Evolutionary conservation across 2,329 filamentous ascomycete genomes (phyloP), one percentile per base, ranked within the genome.

Genomic region (Trichoderma hamatum): DNA sequence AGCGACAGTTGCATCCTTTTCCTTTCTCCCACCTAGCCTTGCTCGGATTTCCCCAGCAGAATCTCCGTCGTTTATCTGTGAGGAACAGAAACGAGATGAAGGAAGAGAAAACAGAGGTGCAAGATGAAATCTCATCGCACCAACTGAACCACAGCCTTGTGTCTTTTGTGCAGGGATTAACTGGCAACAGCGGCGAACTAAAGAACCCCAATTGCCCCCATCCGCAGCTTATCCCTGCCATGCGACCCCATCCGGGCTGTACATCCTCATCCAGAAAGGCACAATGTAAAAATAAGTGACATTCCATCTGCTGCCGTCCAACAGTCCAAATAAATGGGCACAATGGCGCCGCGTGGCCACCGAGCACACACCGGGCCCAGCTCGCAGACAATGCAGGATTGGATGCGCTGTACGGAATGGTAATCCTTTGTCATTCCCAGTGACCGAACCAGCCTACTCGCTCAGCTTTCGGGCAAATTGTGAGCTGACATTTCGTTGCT

Each of bases 1-100:
- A 26, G 56, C 65, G 63, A 66, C 26, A 34, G n/a, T 55, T 19
- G 63, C 63, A 66, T 66, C 63, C 54, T 67, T 67, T 58, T 14
- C 13, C n/a, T 58, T 64, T 11, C 13, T 5, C 6, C 16, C 30
- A 14, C 21, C 21, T 24, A 49, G 46, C 10, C 46, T n/a, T n/a
- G 46, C n/a, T 24, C 11, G 46, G 3, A n/a, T 55, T 5, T 28
- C 52, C 3, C 5, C 11, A 3, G 49, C 49, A 26, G 26, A 14
- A 39, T 16, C 58, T 60, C 26, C 24, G 19, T 43, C 16, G 19
- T 19, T 7, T 43, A 43, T 19, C 36, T 21, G n/a, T 14, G 24
- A 26, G 5, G 5, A 39, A 24, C 2, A 7, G 21, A 39, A 36
- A 39, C 26, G 7, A 36, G 55, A 46, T 30, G 21, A 32, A 56